Percentiles rank a stretch among this genome's conserved stretches.
Evolutionary conservation across 257 asterid genomes (phyloP).

Genomic region (Solanum neorickii): DNA sequence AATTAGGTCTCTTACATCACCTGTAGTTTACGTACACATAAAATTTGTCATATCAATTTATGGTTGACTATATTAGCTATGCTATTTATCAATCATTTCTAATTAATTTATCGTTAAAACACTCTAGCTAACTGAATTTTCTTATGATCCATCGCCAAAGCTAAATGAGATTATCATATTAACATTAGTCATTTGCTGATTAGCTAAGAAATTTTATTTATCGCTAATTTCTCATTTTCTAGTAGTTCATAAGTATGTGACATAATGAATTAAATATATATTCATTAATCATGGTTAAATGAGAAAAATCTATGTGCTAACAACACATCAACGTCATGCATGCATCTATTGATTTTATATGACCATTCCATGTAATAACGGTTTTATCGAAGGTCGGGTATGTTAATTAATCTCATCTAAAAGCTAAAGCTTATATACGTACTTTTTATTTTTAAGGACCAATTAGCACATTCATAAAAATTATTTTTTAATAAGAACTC

Average conservation of each 20-base stretch:
- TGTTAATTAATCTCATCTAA: not conserved
- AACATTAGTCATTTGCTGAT: not conserved
- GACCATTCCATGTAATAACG: not conserved
- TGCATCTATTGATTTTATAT: not conserved
- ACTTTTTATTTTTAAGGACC: not conserved
- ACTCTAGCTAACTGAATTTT: not conserved
- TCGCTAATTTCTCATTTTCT: not conserved
- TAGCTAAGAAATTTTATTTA: no score
- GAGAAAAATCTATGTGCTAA: not conserved
- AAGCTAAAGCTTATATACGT: rapidly evolving
- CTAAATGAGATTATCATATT: not conserved
- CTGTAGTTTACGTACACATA: not conserved
- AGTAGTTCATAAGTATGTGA: not conserved
- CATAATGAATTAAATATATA: not conserved
- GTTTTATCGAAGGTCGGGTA: not conserved
- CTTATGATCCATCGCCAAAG: rapidly evolving
- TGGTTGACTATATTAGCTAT: not conserved
- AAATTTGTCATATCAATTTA: not conserved
- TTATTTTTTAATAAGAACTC: not conserved
- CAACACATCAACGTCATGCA: not conserved
- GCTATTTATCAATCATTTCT: no score
- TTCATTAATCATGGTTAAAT: not conserved
- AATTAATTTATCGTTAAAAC: no score
- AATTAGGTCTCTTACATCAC: not conserved
- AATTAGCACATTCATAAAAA: not conserved